Evolutionary conservation across 768 basidiomycete species (phyloP).

Genomic region (Hebeloma cylindrosporum): DNA sequence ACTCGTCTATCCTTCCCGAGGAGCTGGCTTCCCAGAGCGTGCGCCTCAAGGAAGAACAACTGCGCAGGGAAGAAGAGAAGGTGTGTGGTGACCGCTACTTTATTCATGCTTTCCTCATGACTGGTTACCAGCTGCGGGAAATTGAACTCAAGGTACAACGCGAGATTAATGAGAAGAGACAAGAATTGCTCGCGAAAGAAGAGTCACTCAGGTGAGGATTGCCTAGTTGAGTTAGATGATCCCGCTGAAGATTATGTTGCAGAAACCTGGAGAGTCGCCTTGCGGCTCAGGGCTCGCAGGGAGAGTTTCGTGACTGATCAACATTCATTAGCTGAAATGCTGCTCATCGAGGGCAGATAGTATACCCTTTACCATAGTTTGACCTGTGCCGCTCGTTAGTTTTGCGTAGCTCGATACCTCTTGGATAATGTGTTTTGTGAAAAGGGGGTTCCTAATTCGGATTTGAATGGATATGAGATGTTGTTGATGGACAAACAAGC

Average conservation of each 20-base stretch:
- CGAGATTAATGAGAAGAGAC: constrained; percentile 96
- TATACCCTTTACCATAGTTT: constrained; percentile 28
- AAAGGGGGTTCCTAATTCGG: constrained; percentile 10
- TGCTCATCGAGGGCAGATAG: constrained; percentile 10
- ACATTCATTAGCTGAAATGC: not conserved
- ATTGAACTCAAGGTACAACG: constrained; percentile 97
- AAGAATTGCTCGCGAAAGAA: constrained; percentile 95
- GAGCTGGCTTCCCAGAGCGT: constrained; percentile 97
- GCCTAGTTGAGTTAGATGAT: not conserved
- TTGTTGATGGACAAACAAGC: constrained; percentile 29
- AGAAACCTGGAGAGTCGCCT: constrained; percentile 90
- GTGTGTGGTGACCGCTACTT: constrained; percentile 33
- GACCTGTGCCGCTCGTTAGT: constrained; percentile 21
- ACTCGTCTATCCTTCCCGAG: constrained; percentile 91
- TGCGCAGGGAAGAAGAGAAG: constrained; percentile 96
- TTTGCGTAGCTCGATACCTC: constrained; percentile 19
- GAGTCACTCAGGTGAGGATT: constrained; percentile 77
- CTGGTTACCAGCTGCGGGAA: constrained; percentile 72
- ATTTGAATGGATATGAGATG: constrained; percentile 14
- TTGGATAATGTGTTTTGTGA: constrained; percentile 35
- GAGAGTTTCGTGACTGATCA: constrained; percentile 70
- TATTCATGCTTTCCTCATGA: constrained; percentile 9
- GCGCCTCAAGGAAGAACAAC: constrained; percentile 97
- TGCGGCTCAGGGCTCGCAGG: constrained; percentile 83
- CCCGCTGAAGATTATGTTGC: constrained; percentile 12